Conservation (phyloP, 73 alveolate genomes). For the Uronychia binucleata region DNA sequence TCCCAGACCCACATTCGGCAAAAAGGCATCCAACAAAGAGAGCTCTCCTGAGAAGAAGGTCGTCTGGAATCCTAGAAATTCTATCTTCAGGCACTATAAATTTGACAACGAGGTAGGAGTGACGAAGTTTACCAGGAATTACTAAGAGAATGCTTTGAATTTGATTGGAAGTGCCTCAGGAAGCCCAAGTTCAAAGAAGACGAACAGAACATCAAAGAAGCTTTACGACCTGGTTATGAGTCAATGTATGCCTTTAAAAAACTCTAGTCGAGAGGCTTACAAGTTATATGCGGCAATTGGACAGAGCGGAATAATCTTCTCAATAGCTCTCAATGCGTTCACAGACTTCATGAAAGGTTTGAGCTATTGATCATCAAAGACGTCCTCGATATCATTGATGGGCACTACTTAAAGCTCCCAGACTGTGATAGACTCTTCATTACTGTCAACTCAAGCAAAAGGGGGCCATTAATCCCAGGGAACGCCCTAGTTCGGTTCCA, state of each 20-base stretch:
- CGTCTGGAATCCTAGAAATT: slow-evolving; percentile 9
- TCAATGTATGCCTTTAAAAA: slow-evolving; percentile 5
- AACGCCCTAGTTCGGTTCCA: slow-evolving; percentile 64
- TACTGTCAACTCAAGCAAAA: slow-evolving; percentile 48
- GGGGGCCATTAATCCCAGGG: slow-evolving; percentile 58
- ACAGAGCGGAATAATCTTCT: slow-evolving; percentile 3
- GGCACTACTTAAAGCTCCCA: slow-evolving; percentile 22
- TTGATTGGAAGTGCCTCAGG: slow-evolving; percentile 38
- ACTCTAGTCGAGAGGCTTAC: slow-evolving; percentile 14
- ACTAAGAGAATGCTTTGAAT: slow-evolving; percentile 33
- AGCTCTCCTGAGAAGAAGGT: background rate
- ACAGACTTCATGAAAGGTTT: slow-evolving; percentile 33
- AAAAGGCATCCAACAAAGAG: background rate
- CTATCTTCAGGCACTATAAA: slow-evolving; percentile 29
- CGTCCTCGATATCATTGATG: slow-evolving; percentile 10
- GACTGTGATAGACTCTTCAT: slow-evolving; percentile 49
- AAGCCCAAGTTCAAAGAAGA: slow-evolving; percentile 35
- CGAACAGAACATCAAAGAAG: slow-evolving; percentile 36
- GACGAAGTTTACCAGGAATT: slow-evolving; percentile 9
- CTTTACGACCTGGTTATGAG: slow-evolving; percentile 9
- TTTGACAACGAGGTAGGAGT: slow-evolving; percentile 35
- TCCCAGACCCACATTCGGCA: background rate
- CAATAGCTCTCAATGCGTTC: slow-evolving; percentile 37
- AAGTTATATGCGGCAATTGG: slow-evolving; percentile 31
- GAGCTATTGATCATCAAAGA: background rate